A percentile compares a stretch with the other conserved stretches of the same genome.
Conservation (phyloP, 2,329 filamentous ascomycete species). For the Chalara sp. region DNA sequence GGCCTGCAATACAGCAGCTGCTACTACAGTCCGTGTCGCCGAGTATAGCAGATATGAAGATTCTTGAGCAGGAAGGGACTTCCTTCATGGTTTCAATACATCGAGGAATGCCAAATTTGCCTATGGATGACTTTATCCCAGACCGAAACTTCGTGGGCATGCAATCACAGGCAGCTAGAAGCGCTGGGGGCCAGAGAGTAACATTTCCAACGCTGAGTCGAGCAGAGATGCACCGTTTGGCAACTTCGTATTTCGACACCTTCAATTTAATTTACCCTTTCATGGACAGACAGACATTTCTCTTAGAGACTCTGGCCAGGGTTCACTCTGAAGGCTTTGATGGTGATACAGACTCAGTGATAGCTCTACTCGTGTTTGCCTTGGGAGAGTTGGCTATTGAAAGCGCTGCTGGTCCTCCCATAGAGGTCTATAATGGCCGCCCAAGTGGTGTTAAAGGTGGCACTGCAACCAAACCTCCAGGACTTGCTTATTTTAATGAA, state of each 20-base stretch:
- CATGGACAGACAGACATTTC: slow-evolving; percentile 49
- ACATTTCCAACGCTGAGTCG: slow-evolving; percentile 33
- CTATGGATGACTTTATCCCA: slow-evolving; percentile 19
- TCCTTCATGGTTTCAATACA: slow-evolving; percentile 29
- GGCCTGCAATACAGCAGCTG: slow-evolving; percentile 37
- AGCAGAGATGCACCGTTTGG: slow-evolving; percentile 43
- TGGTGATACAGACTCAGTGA: slow-evolving; percentile 41
- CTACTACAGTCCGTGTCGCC: slow-evolving; percentile 29
- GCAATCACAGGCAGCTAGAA: slow-evolving; percentile 24
- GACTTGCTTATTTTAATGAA: slow-evolving; percentile 54
- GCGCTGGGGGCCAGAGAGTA: slow-evolving; percentile 16
- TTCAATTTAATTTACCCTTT: slow-evolving; percentile 54
- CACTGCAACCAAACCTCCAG: slow-evolving; percentile 42
- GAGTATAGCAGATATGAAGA: slow-evolving; percentile 28
- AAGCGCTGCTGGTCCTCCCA: slow-evolving; percentile 38
- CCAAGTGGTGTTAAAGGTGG: slow-evolving; percentile 48
- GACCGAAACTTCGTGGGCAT: slow-evolving; percentile 23
- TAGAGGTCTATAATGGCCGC: slow-evolving; percentile 36
- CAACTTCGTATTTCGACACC: slow-evolving; percentile 50
- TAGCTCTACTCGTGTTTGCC: slow-evolving; percentile 51
- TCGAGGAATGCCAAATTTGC: slow-evolving; percentile 15
- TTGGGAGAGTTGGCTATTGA: slow-evolving; percentile 52
- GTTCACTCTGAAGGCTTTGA: slow-evolving; percentile 43
- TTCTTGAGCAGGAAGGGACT: slow-evolving; percentile 31
- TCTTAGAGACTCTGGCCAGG: slow-evolving; percentile 37